Evolutionary conservation across 2,329 filamentous ascomycete species (phyloP).

Genomic region (Moelleriella libera): DNA sequence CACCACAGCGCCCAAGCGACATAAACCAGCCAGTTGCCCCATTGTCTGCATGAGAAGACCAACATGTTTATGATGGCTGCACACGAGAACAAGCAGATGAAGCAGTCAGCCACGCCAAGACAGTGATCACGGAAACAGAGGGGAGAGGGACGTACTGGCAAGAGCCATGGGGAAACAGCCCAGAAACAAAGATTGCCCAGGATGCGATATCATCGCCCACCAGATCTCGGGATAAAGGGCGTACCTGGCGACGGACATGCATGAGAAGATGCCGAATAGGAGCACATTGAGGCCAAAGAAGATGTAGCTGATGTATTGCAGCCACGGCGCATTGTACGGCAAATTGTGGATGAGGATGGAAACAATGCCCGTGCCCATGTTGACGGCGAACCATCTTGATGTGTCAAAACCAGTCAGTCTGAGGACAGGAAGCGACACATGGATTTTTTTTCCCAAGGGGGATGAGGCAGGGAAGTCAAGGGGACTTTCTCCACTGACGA

Average conservation of each 20-base stretch:
- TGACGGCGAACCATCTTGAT: constrained; percentile 40
- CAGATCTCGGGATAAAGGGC: constrained; percentile 52
- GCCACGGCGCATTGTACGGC: constrained; percentile 43
- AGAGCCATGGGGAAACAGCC: constrained; percentile 57
- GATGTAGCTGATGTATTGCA: constrained; percentile 43
- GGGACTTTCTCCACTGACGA: constrained; percentile 23
- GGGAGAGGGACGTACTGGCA: constrained; percentile 26
- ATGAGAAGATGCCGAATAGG: constrained; percentile 40
- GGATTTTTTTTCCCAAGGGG: too few species aligned
- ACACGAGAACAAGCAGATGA: background rate
- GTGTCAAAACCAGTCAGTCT: background rate
- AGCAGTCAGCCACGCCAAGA: background rate
- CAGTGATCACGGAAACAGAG: background rate
- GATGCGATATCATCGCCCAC: constrained; percentile 50
- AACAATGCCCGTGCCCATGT: constrained; percentile 56
- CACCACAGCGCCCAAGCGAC: constrained; percentile 46
- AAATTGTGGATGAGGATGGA: constrained; percentile 47
- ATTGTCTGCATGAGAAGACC: constrained; percentile 45
- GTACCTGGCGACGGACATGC: constrained; percentile 46
- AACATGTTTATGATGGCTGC: constrained; percentile 49
- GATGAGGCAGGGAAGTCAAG: too few species aligned
- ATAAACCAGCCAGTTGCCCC: constrained; percentile 42
- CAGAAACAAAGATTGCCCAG: constrained; percentile 53
- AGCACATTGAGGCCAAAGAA: constrained; percentile 47
- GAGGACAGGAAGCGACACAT: too few species aligned